Evolutionary conservation across 2,329 filamentous ascomycete species (phyloP), one percentile per base, ranked within the genome.

Genomic region (Penicillium freii): DNA sequence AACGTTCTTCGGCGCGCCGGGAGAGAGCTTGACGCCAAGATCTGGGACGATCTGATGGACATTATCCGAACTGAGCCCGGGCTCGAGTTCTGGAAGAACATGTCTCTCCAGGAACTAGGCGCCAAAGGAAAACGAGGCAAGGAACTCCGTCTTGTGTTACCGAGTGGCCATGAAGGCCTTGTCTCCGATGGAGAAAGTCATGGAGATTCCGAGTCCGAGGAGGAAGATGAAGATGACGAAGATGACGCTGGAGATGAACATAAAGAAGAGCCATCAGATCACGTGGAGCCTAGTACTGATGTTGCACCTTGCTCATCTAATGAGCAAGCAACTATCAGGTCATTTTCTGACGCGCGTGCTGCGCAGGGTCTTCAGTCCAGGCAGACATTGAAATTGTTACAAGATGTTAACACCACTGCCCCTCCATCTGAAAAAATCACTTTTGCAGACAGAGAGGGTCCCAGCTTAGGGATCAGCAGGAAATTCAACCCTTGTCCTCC

Each of bases 11-110:
- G 11, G 0, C 23, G 23, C 2, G 29, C 23, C 3, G 43, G 25
- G 17, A 23, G 45, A 21, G 45, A 53, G 2, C 36, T 15, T 1
- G 55, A 54, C 5, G 50, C 52, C 8, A 42, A 43, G 15, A 9
- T 62, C 2, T 62, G 60, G 38, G 40, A 50, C 4, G 33, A 47
- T 2, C 38, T 62, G 2, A 15, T 54, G 5, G 36, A n/a, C 10
- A 59, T 62, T 17, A 51, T 58, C 9, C 31, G 36, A 5, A 44
- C 39, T 15, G 21, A 48, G 5, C 60, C 57, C 4, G 47, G 17
- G 5, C 44, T 47, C 0, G 23, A 45, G 4, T 63, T 62, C 39
- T 62, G 61, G 61, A 33, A 58, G 36, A n/a, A 53, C 2, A 63
- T 63, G 61, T 11, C 55, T 6, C 34, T 58, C 2, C 44, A 54